Percentiles rank a stretch among this genome's conserved stretches.
Evolutionary conservation across 768 basidiomycete genomes (phyloP).

Genomic region (Punctularia strigosozonata): DNA sequence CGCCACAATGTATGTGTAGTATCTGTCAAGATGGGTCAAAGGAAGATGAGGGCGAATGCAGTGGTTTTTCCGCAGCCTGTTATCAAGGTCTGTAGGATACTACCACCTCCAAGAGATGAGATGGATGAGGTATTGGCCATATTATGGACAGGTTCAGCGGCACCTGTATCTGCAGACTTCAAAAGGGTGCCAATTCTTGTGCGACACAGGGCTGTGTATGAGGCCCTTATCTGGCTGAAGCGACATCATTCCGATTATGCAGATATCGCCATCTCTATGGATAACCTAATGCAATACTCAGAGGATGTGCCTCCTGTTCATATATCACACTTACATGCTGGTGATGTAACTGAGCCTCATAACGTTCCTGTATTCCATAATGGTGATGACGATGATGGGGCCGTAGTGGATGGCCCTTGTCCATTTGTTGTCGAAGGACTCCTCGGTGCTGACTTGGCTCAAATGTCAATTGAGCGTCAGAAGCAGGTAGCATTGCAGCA

Average conservation of each 20-base stretch:
- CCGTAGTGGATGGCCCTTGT: not conserved
- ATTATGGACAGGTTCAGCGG: too few species aligned
- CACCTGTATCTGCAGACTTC: too few species aligned
- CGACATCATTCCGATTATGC: conserved; percentile 8
- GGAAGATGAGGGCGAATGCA: too few species aligned
- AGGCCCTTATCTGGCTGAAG: conserved; percentile 11
- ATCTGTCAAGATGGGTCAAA: not conserved
- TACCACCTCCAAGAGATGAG: too few species aligned
- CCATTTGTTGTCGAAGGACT: conserved; percentile 5
- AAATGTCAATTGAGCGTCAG: conserved; percentile 1
- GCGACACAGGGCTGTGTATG: too few species aligned
- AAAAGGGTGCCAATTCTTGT: too few species aligned
- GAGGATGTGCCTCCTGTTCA: conserved; percentile 4
- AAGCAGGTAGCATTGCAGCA: conserved; percentile 6
- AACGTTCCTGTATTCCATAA: too few species aligned
- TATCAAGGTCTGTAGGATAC: too few species aligned
- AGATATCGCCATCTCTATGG: conserved; percentile 5
- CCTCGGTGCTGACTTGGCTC: not conserved
- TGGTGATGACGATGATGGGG: not conserved
- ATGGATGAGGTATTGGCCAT: too few species aligned
- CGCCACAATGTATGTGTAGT: not conserved
- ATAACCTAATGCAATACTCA: conserved; percentile 3
- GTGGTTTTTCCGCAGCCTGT: too few species aligned
- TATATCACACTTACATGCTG: not conserved
- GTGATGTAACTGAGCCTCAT: too few species aligned